Evolutionary conservation across 441 rosid species (phyloP).

Genomic region (Manihot esculenta): DNA sequence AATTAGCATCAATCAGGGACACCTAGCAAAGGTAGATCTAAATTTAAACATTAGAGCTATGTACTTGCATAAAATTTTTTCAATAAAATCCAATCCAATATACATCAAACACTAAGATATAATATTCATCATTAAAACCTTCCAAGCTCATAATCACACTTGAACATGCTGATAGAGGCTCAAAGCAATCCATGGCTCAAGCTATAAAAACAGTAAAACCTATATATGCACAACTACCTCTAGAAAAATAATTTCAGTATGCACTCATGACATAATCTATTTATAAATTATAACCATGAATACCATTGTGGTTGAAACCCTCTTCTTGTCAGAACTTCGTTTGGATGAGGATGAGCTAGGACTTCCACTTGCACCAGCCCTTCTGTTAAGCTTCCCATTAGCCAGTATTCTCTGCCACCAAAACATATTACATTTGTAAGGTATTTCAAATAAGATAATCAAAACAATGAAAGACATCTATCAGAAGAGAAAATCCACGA

Average conservation of each 20-base stretch:
- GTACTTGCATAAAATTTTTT: no score
- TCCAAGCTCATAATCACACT: not conserved
- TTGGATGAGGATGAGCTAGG: conserved; percentile 51
- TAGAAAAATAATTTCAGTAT: not conserved
- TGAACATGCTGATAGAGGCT: not conserved
- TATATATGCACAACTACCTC: not conserved
- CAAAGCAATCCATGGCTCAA: not conserved
- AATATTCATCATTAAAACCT: not conserved
- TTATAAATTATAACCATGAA: conserved; percentile 5
- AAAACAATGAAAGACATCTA: not conserved
- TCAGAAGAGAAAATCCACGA: not conserved
- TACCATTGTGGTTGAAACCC: conserved; percentile 55
- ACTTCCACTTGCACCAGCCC: conserved; percentile 49
- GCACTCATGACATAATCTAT: not conserved
- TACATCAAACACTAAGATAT: not conserved
- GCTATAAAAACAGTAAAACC: not conserved
- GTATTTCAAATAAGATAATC: not conserved
- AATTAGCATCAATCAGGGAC: not conserved
- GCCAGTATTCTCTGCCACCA: conserved; percentile 49
- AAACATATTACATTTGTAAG: conserved; percentile 6
- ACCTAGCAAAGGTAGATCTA: not conserved
- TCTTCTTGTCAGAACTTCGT: conserved; percentile 63
- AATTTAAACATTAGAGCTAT: not conserved
- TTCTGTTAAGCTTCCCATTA: conserved; percentile 52
- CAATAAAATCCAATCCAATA: no score